Percentiles rank a stretch among this genome's conserved stretches.
Evolutionary conservation across 495 filamentous ascomycete species (phyloP).

Genomic region (Penicillium manginii): DNA sequence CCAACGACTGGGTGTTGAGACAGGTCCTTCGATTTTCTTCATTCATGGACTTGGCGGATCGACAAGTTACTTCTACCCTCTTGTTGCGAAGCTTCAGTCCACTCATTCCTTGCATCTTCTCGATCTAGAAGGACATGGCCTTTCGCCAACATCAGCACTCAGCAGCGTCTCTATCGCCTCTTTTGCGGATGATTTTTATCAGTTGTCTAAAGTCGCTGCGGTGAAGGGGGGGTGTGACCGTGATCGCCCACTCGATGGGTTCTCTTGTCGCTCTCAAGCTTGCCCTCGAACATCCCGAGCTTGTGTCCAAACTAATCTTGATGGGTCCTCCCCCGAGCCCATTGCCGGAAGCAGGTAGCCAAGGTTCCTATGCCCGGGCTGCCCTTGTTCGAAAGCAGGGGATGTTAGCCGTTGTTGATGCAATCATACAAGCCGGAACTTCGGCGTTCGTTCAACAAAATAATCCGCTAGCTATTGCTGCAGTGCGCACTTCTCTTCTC

Average conservation of each 20-base stretch:
- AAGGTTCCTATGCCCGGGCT: conserved; percentile 37
- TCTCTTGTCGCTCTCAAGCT: conserved; percentile 49
- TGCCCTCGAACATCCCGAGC: conserved; percentile 35
- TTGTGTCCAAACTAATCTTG: conserved; percentile 46
- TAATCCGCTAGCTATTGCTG: conserved; percentile 41
- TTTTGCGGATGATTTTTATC: conserved; percentile 46
- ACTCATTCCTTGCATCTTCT: conserved; percentile 42
- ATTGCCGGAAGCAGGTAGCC: conserved; percentile 34
- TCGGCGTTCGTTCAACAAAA: conserved; percentile 37
- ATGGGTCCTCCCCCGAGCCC: conserved; percentile 46
- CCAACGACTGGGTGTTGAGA: conserved; percentile 28
- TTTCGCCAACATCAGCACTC: conserved; percentile 47
- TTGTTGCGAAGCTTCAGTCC: conserved; percentile 33
- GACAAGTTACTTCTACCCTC: conserved; percentile 43
- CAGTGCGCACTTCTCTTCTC: conserved; percentile 45
- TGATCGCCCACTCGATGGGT: conserved; percentile 53
- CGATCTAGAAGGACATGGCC: conserved; percentile 60
- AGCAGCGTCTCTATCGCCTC: conserved; percentile 40
- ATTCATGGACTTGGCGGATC: conserved; percentile 56
- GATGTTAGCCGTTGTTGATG: conserved; percentile 45
- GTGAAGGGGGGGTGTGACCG: conserved; percentile 23
- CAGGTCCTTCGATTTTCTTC: conserved; percentile 45
- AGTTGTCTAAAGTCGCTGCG: conserved; percentile 29
- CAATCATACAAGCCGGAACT: conserved; percentile 34
- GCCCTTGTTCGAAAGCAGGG: conserved; percentile 44